Evolutionary conservation across 208 protist species (phyloP).

Genomic region (Leishmania major): DNA sequence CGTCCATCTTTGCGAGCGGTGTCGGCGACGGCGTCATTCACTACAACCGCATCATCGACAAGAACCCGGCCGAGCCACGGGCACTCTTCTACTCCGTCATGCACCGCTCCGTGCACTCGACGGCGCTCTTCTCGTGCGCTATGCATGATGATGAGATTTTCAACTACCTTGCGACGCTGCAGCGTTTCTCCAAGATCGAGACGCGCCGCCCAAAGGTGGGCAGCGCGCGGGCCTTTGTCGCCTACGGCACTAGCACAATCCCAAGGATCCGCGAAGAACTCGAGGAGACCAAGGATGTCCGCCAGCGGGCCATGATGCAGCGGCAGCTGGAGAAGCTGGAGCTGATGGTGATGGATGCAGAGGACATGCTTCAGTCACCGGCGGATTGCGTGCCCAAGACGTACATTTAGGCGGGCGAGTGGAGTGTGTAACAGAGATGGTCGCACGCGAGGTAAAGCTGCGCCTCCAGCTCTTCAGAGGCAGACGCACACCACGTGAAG

Average conservation of each 20-base stretch:
- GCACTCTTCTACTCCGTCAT: conserved; percentile 77
- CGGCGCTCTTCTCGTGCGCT: conserved; percentile 46
- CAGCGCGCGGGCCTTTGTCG: conserved; percentile 53
- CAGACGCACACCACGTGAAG: background rate
- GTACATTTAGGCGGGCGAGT: conserved; percentile 42
- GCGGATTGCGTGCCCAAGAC: conserved; percentile 63
- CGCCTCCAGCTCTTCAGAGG: background rate
- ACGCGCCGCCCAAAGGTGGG: conserved; percentile 63
- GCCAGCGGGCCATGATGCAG: conserved; percentile 39
- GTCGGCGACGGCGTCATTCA: conserved; percentile 73
- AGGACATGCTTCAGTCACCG: conserved; percentile 62
- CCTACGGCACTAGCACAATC: conserved; percentile 47
- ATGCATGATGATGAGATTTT: conserved; percentile 34
- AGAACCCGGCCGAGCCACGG: conserved; percentile 81
- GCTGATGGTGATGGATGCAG: conserved; percentile 62
- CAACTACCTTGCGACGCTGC: conserved; percentile 51
- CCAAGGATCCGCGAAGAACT: conserved; percentile 56
- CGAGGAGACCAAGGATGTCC: conserved; percentile 34
- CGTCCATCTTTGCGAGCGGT: conserved; percentile 73
- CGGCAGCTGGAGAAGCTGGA: conserved; percentile 53
- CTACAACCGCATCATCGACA: conserved; percentile 82
- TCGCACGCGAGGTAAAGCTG: background rate
- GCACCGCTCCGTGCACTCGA: conserved; percentile 62
- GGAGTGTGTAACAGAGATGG: background rate
- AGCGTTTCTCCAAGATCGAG: conserved; percentile 71